phyloP scores from a whole-genome alignment of 2,329 filamentous ascomycete species.

The Alternaria sp. region DNA sequence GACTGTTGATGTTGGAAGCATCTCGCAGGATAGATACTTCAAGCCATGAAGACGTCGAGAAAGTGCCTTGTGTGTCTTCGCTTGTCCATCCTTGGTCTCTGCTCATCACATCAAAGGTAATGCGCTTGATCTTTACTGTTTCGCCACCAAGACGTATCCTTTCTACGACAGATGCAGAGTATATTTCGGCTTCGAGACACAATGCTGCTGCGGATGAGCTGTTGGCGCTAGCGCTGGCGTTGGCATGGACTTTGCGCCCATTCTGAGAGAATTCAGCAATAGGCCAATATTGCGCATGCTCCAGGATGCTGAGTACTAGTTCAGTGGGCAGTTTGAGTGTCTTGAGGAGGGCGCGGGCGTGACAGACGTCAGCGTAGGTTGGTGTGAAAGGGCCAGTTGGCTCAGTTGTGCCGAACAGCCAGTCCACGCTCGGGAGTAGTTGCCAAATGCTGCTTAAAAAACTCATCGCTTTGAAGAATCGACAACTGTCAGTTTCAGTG shows the following conservation, averaged over 20 bases:
- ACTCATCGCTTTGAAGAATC: not conserved
- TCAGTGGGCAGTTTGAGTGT: slow-evolving; percentile 39
- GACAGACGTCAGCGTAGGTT: slow-evolving; percentile 36
- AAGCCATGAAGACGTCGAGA: slow-evolving; percentile 44
- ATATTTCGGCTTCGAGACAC: slow-evolving; percentile 28
- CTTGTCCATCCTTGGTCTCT: slow-evolving; percentile 48
- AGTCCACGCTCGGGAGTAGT: not conserved
- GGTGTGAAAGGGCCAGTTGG: slow-evolving; percentile 11
- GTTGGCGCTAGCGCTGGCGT: slow-evolving; percentile 10
- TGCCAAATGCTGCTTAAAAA: not conserved
- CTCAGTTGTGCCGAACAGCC: not conserved
- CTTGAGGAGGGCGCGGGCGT: slow-evolving; percentile 34
- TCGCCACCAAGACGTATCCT: slow-evolving; percentile 19
- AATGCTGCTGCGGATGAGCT: slow-evolving; percentile 21
- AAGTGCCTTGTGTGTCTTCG: slow-evolving; percentile 36
- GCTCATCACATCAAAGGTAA: slow-evolving; percentile 37
- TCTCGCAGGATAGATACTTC: slow-evolving; percentile 43
- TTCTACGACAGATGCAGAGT: slow-evolving; percentile 15
- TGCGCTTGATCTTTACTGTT: slow-evolving; percentile 30
- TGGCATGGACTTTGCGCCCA: not conserved
- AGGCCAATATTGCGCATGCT: slow-evolving; percentile 40
- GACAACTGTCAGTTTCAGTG: not conserved
- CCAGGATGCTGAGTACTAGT: slow-evolving; percentile 40
- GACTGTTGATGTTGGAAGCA: slow-evolving; percentile 4
- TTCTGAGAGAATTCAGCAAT: slow-evolving; percentile 1